phyloP scores from a whole-genome alignment of 768 basidiomycete species.

The Lactarius hatsudake region DNA sequence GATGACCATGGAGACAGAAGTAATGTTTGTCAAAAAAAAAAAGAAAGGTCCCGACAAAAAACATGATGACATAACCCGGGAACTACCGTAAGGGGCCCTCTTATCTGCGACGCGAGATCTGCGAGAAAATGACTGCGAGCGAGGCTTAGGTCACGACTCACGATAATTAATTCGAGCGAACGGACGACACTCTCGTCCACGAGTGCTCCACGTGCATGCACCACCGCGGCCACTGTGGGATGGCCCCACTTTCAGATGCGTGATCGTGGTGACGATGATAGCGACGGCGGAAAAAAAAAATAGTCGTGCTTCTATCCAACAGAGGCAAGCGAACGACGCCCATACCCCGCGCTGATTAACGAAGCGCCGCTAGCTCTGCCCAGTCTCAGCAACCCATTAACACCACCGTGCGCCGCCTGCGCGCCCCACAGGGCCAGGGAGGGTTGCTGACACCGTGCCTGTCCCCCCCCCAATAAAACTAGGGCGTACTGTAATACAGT shows the following conservation, averaged over 20 bases:
- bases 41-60: not conserved
- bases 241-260: not conserved
- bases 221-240: not conserved
- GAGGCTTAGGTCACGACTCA: too few species aligned
- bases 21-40: not conserved
- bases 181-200: not conserved
- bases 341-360: not conserved
- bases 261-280: not conserved
- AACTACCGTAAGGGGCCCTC: not conserved
- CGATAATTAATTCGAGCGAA: not conserved
- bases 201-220: not conserved
- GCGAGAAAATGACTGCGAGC: not conserved
- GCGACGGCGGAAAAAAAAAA: not conserved
- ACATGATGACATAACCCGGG: not conserved
- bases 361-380: not conserved
- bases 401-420: not conserved
- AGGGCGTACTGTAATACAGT: not conserved
- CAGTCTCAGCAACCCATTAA: not conserved
- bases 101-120: not conserved
- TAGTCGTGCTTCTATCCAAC: constrained; percentile 6
- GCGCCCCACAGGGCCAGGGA: not conserved
- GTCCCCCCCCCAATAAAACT: not conserved
- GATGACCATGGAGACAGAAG: not conserved
- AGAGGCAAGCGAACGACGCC: not conserved
- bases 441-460: not conserved